Conservation (phyloP, 106 monocot species). For the Phalaenopsis aphrodite region DNA sequence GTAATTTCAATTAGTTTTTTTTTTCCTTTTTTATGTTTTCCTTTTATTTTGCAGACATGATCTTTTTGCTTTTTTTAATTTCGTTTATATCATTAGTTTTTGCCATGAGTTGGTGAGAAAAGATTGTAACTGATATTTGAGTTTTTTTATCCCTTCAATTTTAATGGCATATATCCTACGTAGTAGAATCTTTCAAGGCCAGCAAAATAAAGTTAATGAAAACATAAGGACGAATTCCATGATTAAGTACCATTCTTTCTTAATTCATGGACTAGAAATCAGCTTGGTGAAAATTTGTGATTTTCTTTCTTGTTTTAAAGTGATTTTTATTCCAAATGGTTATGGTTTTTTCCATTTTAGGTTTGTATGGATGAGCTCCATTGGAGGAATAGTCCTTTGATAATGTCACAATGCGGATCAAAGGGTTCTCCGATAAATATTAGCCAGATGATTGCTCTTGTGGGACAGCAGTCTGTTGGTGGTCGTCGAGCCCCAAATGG, state of each 20-base stretch:
- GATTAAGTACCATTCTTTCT: background rate
- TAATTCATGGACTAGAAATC: background rate
- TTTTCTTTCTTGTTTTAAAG: background rate
- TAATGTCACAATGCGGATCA: slow-evolving; percentile 98
- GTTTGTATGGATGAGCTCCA: slow-evolving; percentile 79
- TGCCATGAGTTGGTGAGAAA: background rate
- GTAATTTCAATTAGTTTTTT: slow-evolving; percentile 27
- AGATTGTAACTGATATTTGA: background rate
- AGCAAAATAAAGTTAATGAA: background rate
- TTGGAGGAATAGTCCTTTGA: slow-evolving; percentile 97
- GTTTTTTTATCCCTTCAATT: background rate
- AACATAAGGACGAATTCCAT: background rate
- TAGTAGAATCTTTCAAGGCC: background rate
- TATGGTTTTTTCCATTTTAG: slow-evolving; percentile 28
- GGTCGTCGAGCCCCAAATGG: slow-evolving; percentile 93
- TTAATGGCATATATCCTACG: background rate
- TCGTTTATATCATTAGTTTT: background rate
- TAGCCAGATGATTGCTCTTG: slow-evolving; percentile 96
- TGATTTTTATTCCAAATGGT: background rate
- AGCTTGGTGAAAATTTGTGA: background rate
- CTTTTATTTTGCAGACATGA: background rate
- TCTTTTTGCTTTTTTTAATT: background rate
- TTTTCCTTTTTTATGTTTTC: slow-evolving; percentile 1
- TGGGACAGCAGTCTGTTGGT: slow-evolving; percentile 97
- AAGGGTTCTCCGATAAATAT: slow-evolving; percentile 95